phyloP scores from a whole-genome alignment of 177 flowering plant species.

The Vitis hybrid region DNA sequence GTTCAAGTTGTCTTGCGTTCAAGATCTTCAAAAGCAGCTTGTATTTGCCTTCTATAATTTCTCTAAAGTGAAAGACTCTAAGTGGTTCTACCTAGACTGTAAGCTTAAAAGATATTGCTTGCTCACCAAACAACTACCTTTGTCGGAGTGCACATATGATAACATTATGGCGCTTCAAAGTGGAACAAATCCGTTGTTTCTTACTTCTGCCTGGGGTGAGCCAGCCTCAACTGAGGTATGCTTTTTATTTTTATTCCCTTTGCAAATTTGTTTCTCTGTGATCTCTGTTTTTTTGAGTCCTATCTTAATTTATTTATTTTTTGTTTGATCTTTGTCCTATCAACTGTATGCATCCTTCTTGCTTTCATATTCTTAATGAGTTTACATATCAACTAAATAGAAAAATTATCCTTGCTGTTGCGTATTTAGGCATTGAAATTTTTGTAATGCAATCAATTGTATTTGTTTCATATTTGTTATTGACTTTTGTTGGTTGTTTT shows the following conservation, averaged over 20 bases:
- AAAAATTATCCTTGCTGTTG: neutral
- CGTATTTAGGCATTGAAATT: neutral
- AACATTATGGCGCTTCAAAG: conserved; percentile 62
- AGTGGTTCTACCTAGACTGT: conserved; percentile 60
- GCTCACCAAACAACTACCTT: conserved; percentile 55
- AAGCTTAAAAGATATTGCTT: conserved; percentile 46
- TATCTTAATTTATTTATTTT: neutral
- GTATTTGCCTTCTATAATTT: conserved; percentile 67
- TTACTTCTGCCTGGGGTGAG: conserved; percentile 22
- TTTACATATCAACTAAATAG: neutral
- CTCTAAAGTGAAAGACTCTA: conserved; percentile 42
- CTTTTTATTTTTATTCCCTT: neutral
- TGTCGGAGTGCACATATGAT: conserved; percentile 75
- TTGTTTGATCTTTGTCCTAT: neutral
- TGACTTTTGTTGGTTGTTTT: conserved; percentile 15
- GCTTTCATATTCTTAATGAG: neutral
- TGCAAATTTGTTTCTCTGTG: neutral
- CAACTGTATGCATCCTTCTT: too few relatives aligned
- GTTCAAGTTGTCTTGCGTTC: conserved; percentile 48
- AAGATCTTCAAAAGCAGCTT: conserved; percentile 46
- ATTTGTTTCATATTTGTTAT: neutral
- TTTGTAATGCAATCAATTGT: neutral
- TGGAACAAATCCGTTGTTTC: conserved; percentile 24
- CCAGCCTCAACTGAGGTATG: conserved; percentile 47
- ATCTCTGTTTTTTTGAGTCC: neutral